phyloP scores from a whole-genome alignment of 2,329 filamentous ascomycete species.

The Talaromyces sp. region DNA sequence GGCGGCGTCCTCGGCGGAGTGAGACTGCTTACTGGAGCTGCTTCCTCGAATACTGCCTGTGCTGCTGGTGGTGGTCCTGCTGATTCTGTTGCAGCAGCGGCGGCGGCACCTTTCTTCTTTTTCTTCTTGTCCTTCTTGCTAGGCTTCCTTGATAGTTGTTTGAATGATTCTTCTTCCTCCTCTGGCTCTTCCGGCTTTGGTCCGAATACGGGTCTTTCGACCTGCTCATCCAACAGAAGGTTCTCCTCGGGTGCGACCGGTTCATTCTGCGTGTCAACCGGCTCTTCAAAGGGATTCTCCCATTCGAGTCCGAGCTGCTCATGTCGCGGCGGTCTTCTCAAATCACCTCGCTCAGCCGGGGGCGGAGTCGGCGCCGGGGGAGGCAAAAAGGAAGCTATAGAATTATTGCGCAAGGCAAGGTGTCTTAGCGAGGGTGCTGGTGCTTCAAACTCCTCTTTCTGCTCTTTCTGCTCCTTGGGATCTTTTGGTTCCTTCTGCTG shows the following conservation, averaged over 20 bases:
- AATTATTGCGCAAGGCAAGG: constrained; percentile 2
- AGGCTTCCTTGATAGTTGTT: constrained; percentile 16
- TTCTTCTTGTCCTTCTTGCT: constrained; percentile 28
- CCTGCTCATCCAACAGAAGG: not conserved
- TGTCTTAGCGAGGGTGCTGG: not conserved
- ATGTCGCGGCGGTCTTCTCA: constrained; percentile 3
- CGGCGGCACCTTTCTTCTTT: constrained; percentile 14
- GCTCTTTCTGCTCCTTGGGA: not conserved
- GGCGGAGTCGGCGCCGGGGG: constrained; percentile 29
- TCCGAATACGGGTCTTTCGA: not conserved
- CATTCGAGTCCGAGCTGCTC: not conserved
- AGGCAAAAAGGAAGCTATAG: constrained; percentile 16
- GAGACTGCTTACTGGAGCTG: constrained; percentile 17
- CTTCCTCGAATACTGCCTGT: constrained; percentile 18
- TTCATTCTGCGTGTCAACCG: not conserved
- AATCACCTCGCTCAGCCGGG: constrained; percentile 10
- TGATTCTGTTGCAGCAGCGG: not conserved
- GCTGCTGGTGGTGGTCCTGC: not conserved
- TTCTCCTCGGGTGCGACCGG: not conserved
- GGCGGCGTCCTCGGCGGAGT: constrained; percentile 37
- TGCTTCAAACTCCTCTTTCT: not conserved
- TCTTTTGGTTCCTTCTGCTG: not conserved
- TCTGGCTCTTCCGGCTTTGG: not conserved
- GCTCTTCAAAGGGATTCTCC: constrained; percentile 10
- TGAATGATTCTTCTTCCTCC: constrained; percentile 2